Conservation (phyloP, 805 yeast genomes). For the Candida incommunis region DNA sequence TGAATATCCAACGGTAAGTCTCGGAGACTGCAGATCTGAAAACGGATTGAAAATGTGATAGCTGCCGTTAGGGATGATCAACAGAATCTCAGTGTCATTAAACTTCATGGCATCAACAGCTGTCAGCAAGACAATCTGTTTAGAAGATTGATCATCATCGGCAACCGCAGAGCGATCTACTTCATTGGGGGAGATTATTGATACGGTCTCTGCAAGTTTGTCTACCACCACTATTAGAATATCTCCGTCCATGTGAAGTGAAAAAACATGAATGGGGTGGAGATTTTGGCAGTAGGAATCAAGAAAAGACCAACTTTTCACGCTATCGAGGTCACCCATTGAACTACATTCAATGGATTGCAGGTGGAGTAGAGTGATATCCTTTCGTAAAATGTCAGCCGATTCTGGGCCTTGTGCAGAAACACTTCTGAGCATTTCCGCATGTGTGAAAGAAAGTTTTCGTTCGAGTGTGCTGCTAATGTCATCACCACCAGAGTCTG, state of each 20-base stretch:
- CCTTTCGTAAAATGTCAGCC: conserved; percentile 34
- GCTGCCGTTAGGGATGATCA: conserved; percentile 3
- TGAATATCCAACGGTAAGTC: not conserved
- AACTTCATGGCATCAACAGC: not conserved
- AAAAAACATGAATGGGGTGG: not conserved
- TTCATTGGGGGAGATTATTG: not conserved
- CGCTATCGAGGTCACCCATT: not conserved
- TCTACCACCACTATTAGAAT: not conserved
- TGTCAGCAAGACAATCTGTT: conserved; percentile 11
- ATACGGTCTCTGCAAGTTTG: not conserved
- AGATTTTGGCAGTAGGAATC: not conserved
- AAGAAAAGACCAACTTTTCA: not conserved
- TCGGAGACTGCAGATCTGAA: conserved; percentile 29
- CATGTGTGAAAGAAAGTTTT: conserved; percentile 7
- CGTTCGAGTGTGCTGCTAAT: conserved; percentile 9
- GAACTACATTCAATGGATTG: conserved; percentile 24
- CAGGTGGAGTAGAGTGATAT: conserved; percentile 53
- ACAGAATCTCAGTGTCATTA: not conserved
- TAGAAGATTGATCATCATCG: conserved; percentile 19
- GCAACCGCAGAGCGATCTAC: conserved; percentile 12
- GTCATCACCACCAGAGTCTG: conserved; percentile 5
- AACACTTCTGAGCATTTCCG: conserved; percentile 11
- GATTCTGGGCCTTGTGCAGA: conserved; percentile 18
- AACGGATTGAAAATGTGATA: conserved; percentile 42
- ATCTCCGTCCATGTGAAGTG: not conserved